phyloP scores from a whole-genome alignment of 176 grass and related monocot genomes.

The Triticum aestivum region DNA sequence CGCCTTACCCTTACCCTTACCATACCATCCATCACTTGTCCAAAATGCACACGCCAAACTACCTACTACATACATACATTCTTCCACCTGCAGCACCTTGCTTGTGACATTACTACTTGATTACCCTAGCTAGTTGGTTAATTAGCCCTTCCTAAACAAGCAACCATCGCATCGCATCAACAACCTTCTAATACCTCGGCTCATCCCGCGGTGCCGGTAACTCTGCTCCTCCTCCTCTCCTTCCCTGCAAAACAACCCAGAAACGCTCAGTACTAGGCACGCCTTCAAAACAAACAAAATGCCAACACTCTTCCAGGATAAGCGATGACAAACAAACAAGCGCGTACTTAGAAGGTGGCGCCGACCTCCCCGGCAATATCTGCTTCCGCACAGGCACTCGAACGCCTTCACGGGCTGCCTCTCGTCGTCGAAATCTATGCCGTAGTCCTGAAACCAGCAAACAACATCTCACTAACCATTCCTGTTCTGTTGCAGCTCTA shows the following conservation, averaged over 20 bases:
- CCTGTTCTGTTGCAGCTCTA: background rate
- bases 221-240: background rate
- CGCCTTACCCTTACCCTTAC: background rate
- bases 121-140: background rate
- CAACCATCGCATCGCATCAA: background rate
- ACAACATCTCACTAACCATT: background rate
- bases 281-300: background rate
- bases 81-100: background rate
- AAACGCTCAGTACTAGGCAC: background rate
- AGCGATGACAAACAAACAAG: background rate
- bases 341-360: background rate
- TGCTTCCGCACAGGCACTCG: background rate
- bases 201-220: background rate
- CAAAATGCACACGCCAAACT: background rate
- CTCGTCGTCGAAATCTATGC: background rate
- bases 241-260: background rate
- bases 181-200: background rate
- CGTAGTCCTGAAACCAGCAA: background rate
- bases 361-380: background rate
- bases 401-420: background rate
- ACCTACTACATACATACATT: too few species aligned
- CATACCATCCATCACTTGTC: background rate
- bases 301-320: background rate
- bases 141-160: background rate
- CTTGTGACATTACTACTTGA: background rate